Base-by-base conservation (phyloP, 1,284 basidiomycete genomes). In the Sphagnurus paluster region DNA sequence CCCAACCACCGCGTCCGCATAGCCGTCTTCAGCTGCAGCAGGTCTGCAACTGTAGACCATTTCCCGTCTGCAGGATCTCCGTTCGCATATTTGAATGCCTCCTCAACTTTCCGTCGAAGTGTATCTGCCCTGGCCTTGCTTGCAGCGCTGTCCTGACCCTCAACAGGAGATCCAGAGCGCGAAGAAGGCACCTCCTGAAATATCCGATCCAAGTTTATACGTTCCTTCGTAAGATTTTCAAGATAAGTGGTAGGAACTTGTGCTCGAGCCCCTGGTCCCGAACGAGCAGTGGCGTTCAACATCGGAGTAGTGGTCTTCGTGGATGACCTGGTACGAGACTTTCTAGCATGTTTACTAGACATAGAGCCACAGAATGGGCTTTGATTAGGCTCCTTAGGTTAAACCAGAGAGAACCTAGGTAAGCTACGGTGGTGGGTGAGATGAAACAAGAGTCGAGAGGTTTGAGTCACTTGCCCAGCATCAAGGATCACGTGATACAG, bases 1-100 rank as follows among this genome's bases (percentile, higher is more conserved):
- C 54, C 50, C 17, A 60, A 14, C 55, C 59, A 62, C 33, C 59
- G 52, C 13, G 53, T 39, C 5, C 57, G 58, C 40, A 49, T 48
- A 7, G 64, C 60, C 7, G 48, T 55, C n/a, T 42, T 47, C 42
- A 64, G 42, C n/a, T 48, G 55, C 25, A 67, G 51, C 19, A 67
- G 39, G 17, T 57, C 54, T 3, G 48, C 51, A 5, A 67, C 28
- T 9, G 49, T 39, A 14, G 46, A 42, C 67, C 67, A 68, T 28
- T 61, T 60, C 11, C 66, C 65, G 42, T 66, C 59, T 6, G 65
- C 57, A 16, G 63, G 56, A 17, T 65, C 59, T 5, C 64, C 59
- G 14, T 56, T 55, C 5, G 62, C 62, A 32, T 58, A 46, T 11
- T 57, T 39, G 41, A 60, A 61, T 11, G 62, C 66, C 32, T 61